Evolutionary conservation across 2,329 filamentous ascomycete species (phyloP).

Genomic region (Incumbomyces lentus): DNA sequence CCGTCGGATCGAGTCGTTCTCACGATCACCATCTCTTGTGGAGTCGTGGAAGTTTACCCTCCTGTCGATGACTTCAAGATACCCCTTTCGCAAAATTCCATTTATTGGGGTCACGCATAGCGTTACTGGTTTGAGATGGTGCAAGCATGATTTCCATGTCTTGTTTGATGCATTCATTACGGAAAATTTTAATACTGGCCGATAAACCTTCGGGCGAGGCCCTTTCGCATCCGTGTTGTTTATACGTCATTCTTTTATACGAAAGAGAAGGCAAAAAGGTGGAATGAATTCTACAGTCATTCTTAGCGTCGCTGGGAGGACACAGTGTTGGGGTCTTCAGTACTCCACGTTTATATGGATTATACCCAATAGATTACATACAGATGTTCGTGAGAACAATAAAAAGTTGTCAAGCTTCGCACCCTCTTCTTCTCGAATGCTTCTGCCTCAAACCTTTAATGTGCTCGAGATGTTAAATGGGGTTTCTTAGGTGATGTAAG

Average conservation of each 20-base stretch:
- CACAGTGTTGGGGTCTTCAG: not conserved
- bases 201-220: not conserved
- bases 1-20: not conserved
- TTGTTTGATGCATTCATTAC: not conserved
- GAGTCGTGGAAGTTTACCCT: not conserved
- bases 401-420: not conserved
- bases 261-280: not conserved
- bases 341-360: slow-evolving; percentile 1
- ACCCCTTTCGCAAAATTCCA: not conserved
- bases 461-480: too few relatives aligned
- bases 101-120: slow-evolving; percentile 2
- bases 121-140: not conserved
- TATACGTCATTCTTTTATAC: not conserved
- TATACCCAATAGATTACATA: slow-evolving; percentile 8
- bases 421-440: too few relatives aligned
- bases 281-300: too few relatives aligned
- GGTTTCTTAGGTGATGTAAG: too few relatives aligned
- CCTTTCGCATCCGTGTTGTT: not conserved
- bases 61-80: not conserved
- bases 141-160: not conserved
- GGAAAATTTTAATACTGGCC: slow-evolving; percentile 1
- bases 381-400: slow-evolving; percentile 1
- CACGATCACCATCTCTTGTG: too few relatives aligned
- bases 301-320: too few relatives aligned
- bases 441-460: too few relatives aligned